Conservation (phyloP, 805 yeast genomes). For the Yueomyces sp. region DNA sequence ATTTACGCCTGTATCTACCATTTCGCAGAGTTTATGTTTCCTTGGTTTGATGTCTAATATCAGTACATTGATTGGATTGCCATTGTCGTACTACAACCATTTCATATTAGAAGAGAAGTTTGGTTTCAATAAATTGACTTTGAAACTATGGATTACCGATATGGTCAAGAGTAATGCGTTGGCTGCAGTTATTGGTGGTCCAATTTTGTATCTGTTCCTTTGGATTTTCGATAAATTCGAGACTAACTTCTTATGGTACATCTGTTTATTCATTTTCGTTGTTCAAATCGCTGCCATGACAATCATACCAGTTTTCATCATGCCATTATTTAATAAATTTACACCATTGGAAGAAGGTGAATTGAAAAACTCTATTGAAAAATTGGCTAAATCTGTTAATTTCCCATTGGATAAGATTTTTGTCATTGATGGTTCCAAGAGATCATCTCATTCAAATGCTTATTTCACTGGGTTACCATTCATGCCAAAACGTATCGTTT, state of each 20-base stretch:
- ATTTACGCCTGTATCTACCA: slow-evolving; percentile 35
- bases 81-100: slow-evolving; percentile 59
- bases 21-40: slow-evolving; percentile 62
- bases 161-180: slow-evolving; percentile 46
- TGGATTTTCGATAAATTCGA: slow-evolving; percentile 74
- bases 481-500: slow-evolving; percentile 81
- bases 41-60: slow-evolving; percentile 36
- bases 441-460: slow-evolving; percentile 95
- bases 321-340: slow-evolving; percentile 85
- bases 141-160: slow-evolving; percentile 61
- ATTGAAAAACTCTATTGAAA: slow-evolving; percentile 67
- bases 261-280: slow-evolving; percentile 55
- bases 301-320: slow-evolving; percentile 71
- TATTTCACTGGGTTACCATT: slow-evolving; percentile 94
- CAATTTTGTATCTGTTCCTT: slow-evolving; percentile 60
- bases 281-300: slow-evolving; percentile 67
- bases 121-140: slow-evolving; percentile 85
- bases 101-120: slow-evolving; percentile 85
- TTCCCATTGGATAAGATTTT: slow-evolving; percentile 81
- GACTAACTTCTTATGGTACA: slow-evolving; percentile 66
- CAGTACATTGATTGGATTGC: slow-evolving; percentile 45
- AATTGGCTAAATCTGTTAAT: slow-evolving; percentile 55
- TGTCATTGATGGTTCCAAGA: slow-evolving; percentile 93
- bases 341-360: slow-evolving; percentile 87
- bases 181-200: slow-evolving; percentile 49